Evolutionary conservation across 2,329 filamentous ascomycete species (phyloP).

Genomic region (Fusarium palustre): DNA sequence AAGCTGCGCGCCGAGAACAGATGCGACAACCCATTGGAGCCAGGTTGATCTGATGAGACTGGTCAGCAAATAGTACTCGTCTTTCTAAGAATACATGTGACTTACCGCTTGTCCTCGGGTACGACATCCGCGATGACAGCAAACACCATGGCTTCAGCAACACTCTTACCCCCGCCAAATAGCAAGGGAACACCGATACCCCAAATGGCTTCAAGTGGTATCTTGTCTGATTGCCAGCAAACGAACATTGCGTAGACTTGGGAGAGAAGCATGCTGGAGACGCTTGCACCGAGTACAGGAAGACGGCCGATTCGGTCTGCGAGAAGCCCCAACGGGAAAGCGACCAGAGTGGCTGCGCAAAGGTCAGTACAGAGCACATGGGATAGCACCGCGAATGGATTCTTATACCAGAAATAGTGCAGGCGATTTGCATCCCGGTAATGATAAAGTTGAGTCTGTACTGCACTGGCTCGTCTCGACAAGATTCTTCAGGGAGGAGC

Average conservation of each 20-base stretch:
- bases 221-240: constrained; percentile 30
- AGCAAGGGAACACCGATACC: constrained; percentile 38
- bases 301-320: constrained; percentile 43
- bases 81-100: not conserved
- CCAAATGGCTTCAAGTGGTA: constrained; percentile 45
- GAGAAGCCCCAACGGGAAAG: constrained; percentile 40
- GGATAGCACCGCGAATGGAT: not conserved
- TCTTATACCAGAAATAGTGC: constrained; percentile 34
- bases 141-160: constrained; percentile 48
- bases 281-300: constrained; percentile 42
- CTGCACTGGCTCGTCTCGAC: constrained; percentile 39
- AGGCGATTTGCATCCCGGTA: constrained; percentile 39
- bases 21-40: constrained; percentile 44
- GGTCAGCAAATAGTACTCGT: not conserved
- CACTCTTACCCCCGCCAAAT: constrained; percentile 43
- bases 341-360: constrained; percentile 37
- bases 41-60: constrained; percentile 33
- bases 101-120: constrained; percentile 32
- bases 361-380: not conserved
- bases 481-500: constrained; percentile 35
- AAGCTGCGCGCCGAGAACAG: constrained; percentile 40
- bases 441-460: constrained; percentile 38
- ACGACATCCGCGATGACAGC: constrained; percentile 42
- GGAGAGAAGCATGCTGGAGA: constrained; percentile 42
- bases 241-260: constrained; percentile 41